phyloP scores from a whole-genome alignment of 164 flowering plant genomes.

The Brasenia schreberi region DNA sequence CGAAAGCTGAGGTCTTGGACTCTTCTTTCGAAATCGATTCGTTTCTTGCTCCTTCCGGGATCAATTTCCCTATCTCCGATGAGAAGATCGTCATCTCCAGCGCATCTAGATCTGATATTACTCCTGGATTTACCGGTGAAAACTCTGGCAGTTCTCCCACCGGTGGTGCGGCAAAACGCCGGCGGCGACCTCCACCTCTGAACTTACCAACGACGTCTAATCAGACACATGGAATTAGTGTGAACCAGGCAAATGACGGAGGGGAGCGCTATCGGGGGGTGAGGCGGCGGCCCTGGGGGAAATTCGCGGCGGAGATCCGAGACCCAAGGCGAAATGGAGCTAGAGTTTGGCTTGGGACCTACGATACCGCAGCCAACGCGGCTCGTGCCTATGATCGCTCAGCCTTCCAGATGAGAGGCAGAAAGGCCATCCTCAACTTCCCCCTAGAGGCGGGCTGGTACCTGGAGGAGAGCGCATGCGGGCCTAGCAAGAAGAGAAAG shows the following conservation, averaged over 20 bases:
- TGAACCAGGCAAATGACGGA: not conserved
- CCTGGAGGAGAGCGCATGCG: not conserved
- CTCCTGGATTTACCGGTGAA: not conserved
- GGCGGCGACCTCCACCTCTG: not conserved
- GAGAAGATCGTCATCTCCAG: not conserved
- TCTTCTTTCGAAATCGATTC: not conserved
- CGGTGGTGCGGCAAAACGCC: not conserved
- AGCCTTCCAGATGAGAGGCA: constrained; percentile 5
- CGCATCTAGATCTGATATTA: not conserved
- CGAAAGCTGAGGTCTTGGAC: not conserved
- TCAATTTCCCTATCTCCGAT: not conserved
- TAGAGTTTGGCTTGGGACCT: constrained; percentile 1
- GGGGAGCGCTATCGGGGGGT: not conserved
- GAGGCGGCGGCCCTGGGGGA: not conserved
- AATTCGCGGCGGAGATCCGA: constrained; percentile 1
- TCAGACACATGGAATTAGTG: not conserved
- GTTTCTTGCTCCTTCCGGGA: not conserved
- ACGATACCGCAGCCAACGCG: not conserved
- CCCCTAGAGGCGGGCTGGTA: constrained; percentile 7
- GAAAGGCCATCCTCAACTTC: constrained; percentile 28
- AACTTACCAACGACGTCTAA: not conserved
- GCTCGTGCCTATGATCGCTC: not conserved
- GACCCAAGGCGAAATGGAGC: not conserved
- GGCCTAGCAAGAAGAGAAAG: constrained; percentile 6
- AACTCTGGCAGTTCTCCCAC: not conserved